These are phyloP conservation scores for Xenoacremonium recifei DNA, from an alignment of 2,329 filamentous ascomycete species.

Conservation along the genomic window DNA sequence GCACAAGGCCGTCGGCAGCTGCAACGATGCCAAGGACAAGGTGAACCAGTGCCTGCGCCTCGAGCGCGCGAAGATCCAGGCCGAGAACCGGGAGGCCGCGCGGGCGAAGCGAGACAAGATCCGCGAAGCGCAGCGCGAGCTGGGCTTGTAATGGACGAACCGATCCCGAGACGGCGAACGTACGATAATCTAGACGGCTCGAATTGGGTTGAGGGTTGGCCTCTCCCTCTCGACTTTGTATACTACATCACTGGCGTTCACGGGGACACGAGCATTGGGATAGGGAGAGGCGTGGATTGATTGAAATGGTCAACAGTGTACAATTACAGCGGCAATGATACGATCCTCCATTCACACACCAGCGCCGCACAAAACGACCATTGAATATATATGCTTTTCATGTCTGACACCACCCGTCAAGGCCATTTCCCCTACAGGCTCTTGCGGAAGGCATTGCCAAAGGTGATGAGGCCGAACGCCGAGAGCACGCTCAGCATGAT, in stretches of 20 bases:
- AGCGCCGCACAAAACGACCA: neutral
- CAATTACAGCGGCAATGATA: constrained; percentile 7
- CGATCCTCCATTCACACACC: constrained; percentile 8
- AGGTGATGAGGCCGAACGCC: constrained; percentile 73
- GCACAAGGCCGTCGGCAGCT: constrained; percentile 86
- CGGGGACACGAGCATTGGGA: constrained; percentile 4
- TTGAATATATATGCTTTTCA: constrained; percentile 3
- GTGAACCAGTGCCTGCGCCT: constrained; percentile 83
- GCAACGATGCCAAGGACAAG: constrained; percentile 79
- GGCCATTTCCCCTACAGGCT: constrained; percentile 35
- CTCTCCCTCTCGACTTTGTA: constrained; percentile 7
- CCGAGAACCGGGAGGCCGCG: constrained; percentile 68
- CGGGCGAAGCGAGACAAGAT: constrained; percentile 69
- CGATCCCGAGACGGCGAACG: neutral
- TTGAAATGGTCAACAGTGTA: neutral
- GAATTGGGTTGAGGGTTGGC: neutral
- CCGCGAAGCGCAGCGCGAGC: constrained; percentile 65
- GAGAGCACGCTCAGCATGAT: constrained; percentile 76
- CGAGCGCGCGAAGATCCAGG: constrained; percentile 76
- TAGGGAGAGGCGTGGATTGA: neutral
- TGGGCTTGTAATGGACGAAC: constrained; percentile 31
- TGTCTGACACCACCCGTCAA: neutral
- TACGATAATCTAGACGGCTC: neutral
- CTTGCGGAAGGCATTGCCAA: constrained; percentile 66
- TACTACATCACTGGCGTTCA: constrained; percentile 16